Evolutionary conservation across 1,139 yeast genomes (phyloP), one percentile per base, ranked within the genome.

Genomic region (Martiniozyma asiatica): DNA sequence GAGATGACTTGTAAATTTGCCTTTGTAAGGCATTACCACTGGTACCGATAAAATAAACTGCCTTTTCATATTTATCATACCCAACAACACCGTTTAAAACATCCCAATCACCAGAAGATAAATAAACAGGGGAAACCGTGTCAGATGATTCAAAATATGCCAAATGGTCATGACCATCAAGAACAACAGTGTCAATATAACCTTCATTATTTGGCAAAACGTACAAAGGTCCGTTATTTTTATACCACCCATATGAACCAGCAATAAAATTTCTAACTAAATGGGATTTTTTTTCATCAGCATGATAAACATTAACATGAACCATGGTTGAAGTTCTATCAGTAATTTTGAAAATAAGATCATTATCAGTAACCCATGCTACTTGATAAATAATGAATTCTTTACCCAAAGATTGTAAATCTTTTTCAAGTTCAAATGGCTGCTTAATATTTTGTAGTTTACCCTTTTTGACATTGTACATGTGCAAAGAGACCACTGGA

Each of bases 161-260:
- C 27, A 89, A 53, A 44, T 82, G 94, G 33, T 70, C 71, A 44
- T 57, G 68, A 1, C 78, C 76, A 33, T 74, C 65, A 19, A 65
- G 65, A n/a, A 75, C 74, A 8, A 79, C 60, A 4, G 74, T 65
- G 47, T 89, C 97, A 32, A 89, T 59, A 47, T 81, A 89, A 1
- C 87, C 84, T 14, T 33, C 25, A 59, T 37, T 66, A 49, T 48
- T 47, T 5, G 50, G 44, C 4, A 52, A 44, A 9, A 61, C 44
- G 8, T 48, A 35, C 0, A 59, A 48, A 1, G 63, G 40, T 6
- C 63, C 60, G n/a, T 53, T 44, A 26, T 56, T 50, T 25, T 35
- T 35, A 33, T 64, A 76, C 85, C 70, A 69, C 0, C 87, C 89
- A 43, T 64, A 73, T 9, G 64, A 59, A 2, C 47, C 42, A 1